A percentile compares a stretch with the other conserved stretches of the same genome.
Evolutionary conservation across 768 basidiomycete species (phyloP).

Genomic region (Pulveroboletus sp.): DNA sequence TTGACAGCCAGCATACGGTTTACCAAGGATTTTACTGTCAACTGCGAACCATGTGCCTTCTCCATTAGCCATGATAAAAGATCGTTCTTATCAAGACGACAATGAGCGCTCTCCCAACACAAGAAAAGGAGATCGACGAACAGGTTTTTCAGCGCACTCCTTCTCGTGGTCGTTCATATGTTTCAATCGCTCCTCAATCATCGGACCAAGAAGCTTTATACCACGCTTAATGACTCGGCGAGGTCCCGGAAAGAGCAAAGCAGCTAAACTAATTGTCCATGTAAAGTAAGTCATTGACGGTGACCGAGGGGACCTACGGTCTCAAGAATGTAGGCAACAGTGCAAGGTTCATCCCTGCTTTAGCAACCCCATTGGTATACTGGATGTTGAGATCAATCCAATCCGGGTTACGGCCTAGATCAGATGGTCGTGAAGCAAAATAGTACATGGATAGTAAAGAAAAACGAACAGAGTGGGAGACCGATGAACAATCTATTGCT

Average conservation of each 20-base stretch:
- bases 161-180: background rate
- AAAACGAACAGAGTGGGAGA: background rate
- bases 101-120: background rate
- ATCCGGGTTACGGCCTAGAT: too few species aligned
- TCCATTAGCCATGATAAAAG: slow-evolving; percentile 32
- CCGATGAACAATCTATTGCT: background rate
- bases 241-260: background rate
- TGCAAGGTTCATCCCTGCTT: slow-evolving; percentile 16
- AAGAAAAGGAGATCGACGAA: background rate
- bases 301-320: too few species aligned
- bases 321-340: slow-evolving; percentile 30
- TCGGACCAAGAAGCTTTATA: slow-evolving; percentile 17
- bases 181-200: slow-evolving; percentile 16
- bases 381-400: too few species aligned
- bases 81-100: slow-evolving; percentile 23
- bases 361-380: background rate
- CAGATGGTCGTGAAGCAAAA: too few species aligned
- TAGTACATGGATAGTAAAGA: background rate
- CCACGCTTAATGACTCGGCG: background rate
- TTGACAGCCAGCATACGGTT: slow-evolving; percentile 5
- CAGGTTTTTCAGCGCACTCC: background rate
- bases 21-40: slow-evolving; percentile 18
- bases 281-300: too few species aligned
- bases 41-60: slow-evolving; percentile 11
- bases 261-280: too few species aligned